Conservation (phyloP, 2,329 filamentous ascomycete species). For the Capronia americana region DNA sequence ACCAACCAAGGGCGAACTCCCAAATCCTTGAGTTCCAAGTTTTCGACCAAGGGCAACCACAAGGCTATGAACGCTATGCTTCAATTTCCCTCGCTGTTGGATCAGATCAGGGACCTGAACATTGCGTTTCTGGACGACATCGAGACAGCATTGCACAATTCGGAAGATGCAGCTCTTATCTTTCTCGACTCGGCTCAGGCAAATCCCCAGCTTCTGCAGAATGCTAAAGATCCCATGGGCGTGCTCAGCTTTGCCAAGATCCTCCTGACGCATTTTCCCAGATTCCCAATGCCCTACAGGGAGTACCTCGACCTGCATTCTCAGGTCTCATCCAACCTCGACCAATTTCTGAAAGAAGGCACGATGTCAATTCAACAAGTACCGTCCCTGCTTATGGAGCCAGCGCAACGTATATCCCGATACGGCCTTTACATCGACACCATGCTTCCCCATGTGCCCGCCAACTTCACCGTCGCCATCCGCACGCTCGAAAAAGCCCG, state of each 20-base stretch:
- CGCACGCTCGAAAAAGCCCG: conserved; percentile 81
- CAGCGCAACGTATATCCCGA: conserved; percentile 88
- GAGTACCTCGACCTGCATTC: conserved; percentile 92
- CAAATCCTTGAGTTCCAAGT: conserved; percentile 70
- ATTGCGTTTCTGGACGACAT: conserved; percentile 79
- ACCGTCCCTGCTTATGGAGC: conserved; percentile 91
- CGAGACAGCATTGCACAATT: conserved; percentile 77
- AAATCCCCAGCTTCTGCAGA: conserved; percentile 55
- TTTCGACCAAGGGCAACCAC: conserved; percentile 48
- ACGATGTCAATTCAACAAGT: conserved; percentile 80
- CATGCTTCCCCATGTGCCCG: conserved; percentile 58
- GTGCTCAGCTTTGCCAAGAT: conserved; percentile 78
- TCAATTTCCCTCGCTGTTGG: conserved; percentile 77
- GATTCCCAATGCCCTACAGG: conserved; percentile 88
- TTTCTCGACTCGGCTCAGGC: conserved; percentile 42
- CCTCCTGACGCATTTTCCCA: conserved; percentile 89
- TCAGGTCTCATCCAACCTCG: conserved; percentile 81
- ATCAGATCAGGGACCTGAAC: conserved; percentile 82
- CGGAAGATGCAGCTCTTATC: conserved; percentile 82
- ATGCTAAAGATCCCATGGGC: conserved; percentile 75
- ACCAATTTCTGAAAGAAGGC: conserved; percentile 74
- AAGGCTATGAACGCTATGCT: conserved; percentile 41
- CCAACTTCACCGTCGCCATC: conserved; percentile 37
- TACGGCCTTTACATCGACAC: conserved; percentile 98
- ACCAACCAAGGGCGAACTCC: conserved; percentile 77